Conservation (phyloP, 1,284 basidiomycete species). For the Cryptococcus hybrid region DNA sequence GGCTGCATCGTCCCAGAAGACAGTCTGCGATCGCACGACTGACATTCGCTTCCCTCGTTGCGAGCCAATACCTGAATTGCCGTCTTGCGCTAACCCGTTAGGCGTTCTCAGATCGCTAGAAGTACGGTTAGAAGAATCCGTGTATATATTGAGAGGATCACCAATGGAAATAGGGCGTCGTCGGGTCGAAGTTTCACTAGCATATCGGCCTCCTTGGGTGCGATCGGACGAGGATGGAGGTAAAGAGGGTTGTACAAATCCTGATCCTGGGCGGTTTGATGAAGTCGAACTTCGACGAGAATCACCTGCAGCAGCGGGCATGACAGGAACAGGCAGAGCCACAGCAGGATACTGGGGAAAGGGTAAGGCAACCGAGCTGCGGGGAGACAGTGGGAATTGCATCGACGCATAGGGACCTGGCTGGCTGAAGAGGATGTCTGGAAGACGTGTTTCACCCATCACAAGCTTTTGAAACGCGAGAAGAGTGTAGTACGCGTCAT, state of each 20-base stretch:
- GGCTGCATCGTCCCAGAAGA: slow-evolving; percentile 46
- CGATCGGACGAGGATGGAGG: slow-evolving; percentile 1
- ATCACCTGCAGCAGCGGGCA: slow-evolving; percentile 4
- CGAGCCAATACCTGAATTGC: neutral
- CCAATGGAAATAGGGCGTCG: slow-evolving; percentile 23
- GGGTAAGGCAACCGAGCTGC: slow-evolving; percentile 4
- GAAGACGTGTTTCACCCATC: slow-evolving; percentile 44
- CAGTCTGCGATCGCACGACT: slow-evolving; percentile 37
- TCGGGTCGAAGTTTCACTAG: slow-evolving; percentile 3
- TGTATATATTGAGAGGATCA: slow-evolving; percentile 2
- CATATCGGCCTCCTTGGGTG: slow-evolving; percentile 3
- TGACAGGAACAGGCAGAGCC: slow-evolving; percentile 6
- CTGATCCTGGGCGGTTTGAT: neutral
- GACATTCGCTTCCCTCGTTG: slow-evolving; percentile 7
- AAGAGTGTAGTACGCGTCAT: slow-evolving; percentile 51
- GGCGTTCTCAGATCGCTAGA: neutral
- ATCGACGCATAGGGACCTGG: slow-evolving; percentile 12
- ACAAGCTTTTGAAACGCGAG: slow-evolving; percentile 50
- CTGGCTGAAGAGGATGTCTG: slow-evolving; percentile 34
- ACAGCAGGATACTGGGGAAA: slow-evolving; percentile 13
- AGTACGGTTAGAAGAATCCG: neutral
- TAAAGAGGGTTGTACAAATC: slow-evolving; percentile 1
- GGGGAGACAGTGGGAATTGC: slow-evolving; percentile 1
- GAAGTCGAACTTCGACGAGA: slow-evolving; percentile 14
- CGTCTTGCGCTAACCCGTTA: neutral